phyloP scores from a whole-genome alignment of 2,329 filamentous ascomycete species.

The Penicillium sp. region DNA sequence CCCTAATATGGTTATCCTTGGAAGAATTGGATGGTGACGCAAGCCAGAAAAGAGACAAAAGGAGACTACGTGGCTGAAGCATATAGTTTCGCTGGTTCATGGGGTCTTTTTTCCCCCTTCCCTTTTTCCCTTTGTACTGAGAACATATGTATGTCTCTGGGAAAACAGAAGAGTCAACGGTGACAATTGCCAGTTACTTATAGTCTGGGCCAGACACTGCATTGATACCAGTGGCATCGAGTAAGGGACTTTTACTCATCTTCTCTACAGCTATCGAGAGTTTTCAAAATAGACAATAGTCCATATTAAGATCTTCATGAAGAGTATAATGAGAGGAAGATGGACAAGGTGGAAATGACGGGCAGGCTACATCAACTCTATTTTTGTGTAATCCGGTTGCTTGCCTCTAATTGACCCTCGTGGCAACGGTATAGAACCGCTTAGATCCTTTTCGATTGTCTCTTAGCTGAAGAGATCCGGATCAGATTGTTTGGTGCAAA shows the following conservation, averaged over 20 bases:
- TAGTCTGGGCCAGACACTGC: conserved; percentile 1
- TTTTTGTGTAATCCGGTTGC: conserved; percentile 20
- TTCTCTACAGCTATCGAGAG: conserved; percentile 12
- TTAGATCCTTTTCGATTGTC: not conserved
- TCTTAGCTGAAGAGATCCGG: not conserved
- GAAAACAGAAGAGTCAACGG: not conserved
- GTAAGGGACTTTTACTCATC: not conserved
- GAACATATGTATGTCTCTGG: not conserved
- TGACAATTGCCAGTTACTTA: not conserved
- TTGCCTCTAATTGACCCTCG: conserved; percentile 4
- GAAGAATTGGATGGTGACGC: conserved; percentile 4
- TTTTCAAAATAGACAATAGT: conserved; percentile 5
- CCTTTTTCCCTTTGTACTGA: not conserved
- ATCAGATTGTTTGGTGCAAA: not conserved
- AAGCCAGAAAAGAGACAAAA: not conserved
- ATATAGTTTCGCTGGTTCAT: not conserved
- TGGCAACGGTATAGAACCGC: not conserved
- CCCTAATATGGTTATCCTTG: conserved; percentile 10
- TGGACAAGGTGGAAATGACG: conserved; percentile 14
- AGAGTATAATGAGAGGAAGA: not conserved
- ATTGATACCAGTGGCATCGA: not conserved
- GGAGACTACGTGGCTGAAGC: not conserved
- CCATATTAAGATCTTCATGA: not conserved
- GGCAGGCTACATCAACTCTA: conserved; percentile 26
- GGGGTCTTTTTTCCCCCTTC: not conserved